Base-by-base conservation (phyloP, 352 stramenopile genomes). In the Nothophytophthora sp. region DNA sequence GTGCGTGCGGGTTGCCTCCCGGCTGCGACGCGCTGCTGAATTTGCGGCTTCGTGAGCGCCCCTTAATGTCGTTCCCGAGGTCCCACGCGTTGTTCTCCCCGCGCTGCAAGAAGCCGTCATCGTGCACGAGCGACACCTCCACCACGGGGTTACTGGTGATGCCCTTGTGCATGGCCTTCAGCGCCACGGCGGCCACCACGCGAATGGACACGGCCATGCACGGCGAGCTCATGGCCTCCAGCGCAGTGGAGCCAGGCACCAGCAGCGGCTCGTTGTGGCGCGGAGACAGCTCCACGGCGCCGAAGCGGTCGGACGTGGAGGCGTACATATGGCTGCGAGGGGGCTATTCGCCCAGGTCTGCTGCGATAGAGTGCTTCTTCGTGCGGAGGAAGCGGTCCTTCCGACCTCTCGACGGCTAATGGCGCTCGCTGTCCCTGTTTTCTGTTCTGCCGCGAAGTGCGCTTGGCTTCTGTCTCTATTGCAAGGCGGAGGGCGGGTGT, bases 81-180 rank as follows among this genome's bases (percentile, higher is more conserved):
- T 72, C 55, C 72, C 72, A 80, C 18, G 60, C 55, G 29, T 55
- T 53, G 53, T 60, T 71, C 36, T 34, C 59, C 42, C 67, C 50
- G 25, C 62, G 60, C 16, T 53, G 45, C 20, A 18, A 36, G 35
- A 62, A 60, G 3, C 67, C 75, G 49, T 81, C 68, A 55, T 82
- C 63, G 44, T 82, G 69, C 48, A 91, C 52, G 29, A 91, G 72
- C 60, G 81, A 78, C 49, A 87, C 73, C 49, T 91, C 81, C 41
- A 77, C 79, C 66, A 83, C 78, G 29, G 81, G 68, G 59, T 88
- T 77, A 49, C 77, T 89, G 10, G 67, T 88, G 42, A 91, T 67
- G 6, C 67, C 67, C 48, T 91, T 91, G 41, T 80, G 69, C 71
- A 88, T 81, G 8, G 81, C 61, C 13, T 73, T 73, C 64, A 91